Evolutionary conservation across 345 rosid genomes (phyloP).

Genomic region (Gossypium longicalyx): DNA sequence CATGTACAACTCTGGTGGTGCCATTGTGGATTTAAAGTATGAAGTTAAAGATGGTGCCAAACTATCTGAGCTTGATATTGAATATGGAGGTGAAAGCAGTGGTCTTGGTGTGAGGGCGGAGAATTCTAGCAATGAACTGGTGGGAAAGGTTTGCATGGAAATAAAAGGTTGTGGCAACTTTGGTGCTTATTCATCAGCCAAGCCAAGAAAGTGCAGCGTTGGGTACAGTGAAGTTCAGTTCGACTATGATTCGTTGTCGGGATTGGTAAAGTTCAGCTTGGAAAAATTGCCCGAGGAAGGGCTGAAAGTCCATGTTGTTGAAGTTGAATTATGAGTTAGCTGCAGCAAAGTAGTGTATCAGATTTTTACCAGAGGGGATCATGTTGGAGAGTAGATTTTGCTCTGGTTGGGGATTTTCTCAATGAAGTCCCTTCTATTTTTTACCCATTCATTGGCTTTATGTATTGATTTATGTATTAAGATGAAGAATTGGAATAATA

Average conservation of each 20-base stretch:
- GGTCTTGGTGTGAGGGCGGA: conserved; percentile 19
- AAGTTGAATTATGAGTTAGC: conserved; percentile 34
- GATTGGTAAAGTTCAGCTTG: conserved; percentile 44
- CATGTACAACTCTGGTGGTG: conserved; percentile 94
- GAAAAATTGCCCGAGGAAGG: conserved; percentile 47
- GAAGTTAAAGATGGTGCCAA: conserved; percentile 27
- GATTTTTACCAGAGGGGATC: not conserved
- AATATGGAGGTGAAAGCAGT: conserved; percentile 15
- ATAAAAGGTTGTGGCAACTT: conserved; percentile 78
- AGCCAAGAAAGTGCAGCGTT: conserved; percentile 62
- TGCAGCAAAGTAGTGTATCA: not conserved
- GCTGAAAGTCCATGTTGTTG: conserved; percentile 38
- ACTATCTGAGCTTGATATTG: conserved; percentile 22
- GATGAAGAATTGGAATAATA: conserved; percentile 1
- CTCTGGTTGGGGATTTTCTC: conserved; percentile 2
- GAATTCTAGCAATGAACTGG: conserved; percentile 33
- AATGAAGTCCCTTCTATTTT: not conserved
- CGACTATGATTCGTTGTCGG: conserved; percentile 41
- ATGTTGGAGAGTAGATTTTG: not conserved
- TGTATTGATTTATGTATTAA: not conserved
- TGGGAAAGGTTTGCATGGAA: conserved; percentile 46
- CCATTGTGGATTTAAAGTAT: conserved; percentile 57
- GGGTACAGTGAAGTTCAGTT: conserved; percentile 46
- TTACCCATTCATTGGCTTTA: conserved; percentile 4
- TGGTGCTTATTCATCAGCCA: conserved; percentile 64